Percentiles rank a stretch among this genome's conserved stretches.
Evolutionary conservation across 2,329 filamentous ascomycete genomes (phyloP).

Genomic region (Cercospora canescens): DNA sequence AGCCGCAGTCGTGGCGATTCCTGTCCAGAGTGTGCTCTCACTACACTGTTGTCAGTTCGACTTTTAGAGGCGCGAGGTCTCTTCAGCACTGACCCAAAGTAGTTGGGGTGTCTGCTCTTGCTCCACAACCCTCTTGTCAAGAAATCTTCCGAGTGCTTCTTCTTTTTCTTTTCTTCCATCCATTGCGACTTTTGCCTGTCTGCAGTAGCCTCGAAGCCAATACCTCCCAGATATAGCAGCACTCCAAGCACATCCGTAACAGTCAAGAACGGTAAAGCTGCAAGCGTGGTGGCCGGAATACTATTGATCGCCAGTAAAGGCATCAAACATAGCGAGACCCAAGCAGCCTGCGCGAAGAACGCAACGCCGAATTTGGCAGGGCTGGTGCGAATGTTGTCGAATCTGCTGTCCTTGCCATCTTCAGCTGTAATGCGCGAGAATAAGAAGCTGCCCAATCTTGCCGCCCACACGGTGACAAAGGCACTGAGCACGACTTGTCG

Average conservation of each 20-base stretch:
- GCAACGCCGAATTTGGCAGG: conserved; percentile 56
- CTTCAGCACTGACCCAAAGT: conserved; percentile 54
- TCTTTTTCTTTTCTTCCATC: conserved; percentile 61
- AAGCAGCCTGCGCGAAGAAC: conserved; percentile 64
- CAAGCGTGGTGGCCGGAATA: conserved; percentile 55
- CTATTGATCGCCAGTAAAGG: conserved; percentile 66
- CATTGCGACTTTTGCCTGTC: conserved; percentile 66
- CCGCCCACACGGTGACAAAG: conserved; percentile 63
- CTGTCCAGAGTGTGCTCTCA: conserved; percentile 69
- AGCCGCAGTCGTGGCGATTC: conserved; percentile 61
- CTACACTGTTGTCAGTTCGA: neutral
- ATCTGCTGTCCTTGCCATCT: conserved; percentile 59
- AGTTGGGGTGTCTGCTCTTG: conserved; percentile 65
- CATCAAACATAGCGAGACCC: conserved; percentile 67
- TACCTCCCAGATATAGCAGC: conserved; percentile 58
- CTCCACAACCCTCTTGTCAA: conserved; percentile 64
- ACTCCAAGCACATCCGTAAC: conserved; percentile 60
- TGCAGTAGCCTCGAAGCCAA: conserved; percentile 61
- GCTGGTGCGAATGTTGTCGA: conserved; percentile 55
- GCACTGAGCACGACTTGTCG: conserved; percentile 57
- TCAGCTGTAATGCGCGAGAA: conserved; percentile 61
- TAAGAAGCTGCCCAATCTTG: conserved; percentile 63
- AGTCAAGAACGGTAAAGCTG: conserved; percentile 51
- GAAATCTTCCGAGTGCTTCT: conserved; percentile 68
- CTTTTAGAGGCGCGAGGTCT: neutral